These are phyloP conservation scores for Monascus purpureus DNA, from an alignment of 495 filamentous ascomycete genomes.

Conservation along the genomic window DNA sequence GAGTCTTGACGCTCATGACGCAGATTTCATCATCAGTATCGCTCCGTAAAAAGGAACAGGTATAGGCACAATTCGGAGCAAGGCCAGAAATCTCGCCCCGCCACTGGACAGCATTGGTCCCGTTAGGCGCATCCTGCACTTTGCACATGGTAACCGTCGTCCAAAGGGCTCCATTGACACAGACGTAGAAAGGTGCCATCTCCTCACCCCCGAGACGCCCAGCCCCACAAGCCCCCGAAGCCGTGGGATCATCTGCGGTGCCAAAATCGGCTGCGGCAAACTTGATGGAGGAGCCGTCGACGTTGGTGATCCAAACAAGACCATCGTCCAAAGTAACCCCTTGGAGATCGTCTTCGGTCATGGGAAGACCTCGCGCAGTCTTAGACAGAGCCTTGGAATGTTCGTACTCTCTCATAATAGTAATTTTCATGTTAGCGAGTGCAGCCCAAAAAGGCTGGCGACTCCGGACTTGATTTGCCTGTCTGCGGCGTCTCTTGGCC, in stretches of 20 bases:
- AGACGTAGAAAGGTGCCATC: slow-evolving; percentile 72
- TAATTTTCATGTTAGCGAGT: slow-evolving; percentile 85
- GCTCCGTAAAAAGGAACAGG: slow-evolving; percentile 68
- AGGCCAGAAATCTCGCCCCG: slow-evolving; percentile 80
- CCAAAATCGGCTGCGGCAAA: slow-evolving; percentile 65
- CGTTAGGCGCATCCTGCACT: slow-evolving; percentile 35
- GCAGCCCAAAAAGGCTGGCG: slow-evolving; percentile 91
- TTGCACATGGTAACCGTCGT: slow-evolving; percentile 60
- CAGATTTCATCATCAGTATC: slow-evolving; percentile 61
- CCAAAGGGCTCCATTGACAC: slow-evolving; percentile 82
- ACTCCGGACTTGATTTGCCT: slow-evolving; percentile 76
- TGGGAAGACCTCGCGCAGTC: slow-evolving; percentile 48
- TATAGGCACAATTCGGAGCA: slow-evolving; percentile 72
- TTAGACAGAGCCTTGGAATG: slow-evolving; percentile 67
- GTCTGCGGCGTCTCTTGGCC: slow-evolving; percentile 74
- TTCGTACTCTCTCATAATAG: slow-evolving; percentile 84
- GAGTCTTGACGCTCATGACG: slow-evolving; percentile 67
- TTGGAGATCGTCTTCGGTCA: slow-evolving; percentile 70
- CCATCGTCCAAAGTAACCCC: slow-evolving; percentile 67
- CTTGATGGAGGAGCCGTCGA: slow-evolving; percentile 67
- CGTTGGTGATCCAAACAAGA: slow-evolving; percentile 76
- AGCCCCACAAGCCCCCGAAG: slow-evolving; percentile 18
- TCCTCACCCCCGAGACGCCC: slow-evolving; percentile 25
- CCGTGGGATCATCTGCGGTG: slow-evolving; percentile 21
- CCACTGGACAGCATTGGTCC: slow-evolving; percentile 43